Percentiles rank a stretch among this genome's conserved stretches.
Conservation (phyloP, 495 filamentous ascomycete genomes). For the Penicillium goetzii region DNA sequence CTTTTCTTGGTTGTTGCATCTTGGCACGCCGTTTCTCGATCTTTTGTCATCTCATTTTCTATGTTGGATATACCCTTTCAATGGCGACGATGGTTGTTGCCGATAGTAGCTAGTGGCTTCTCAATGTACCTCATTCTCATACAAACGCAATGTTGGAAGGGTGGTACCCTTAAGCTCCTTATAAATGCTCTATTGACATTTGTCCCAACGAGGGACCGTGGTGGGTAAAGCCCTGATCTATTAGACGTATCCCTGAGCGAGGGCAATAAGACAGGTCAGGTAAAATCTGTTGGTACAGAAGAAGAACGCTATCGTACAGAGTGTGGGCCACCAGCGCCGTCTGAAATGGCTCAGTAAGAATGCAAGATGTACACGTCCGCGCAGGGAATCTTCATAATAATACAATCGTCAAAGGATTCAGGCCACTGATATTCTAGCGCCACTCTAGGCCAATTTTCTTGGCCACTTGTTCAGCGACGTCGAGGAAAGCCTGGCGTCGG, state of each 20-base stretch:
- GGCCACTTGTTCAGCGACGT: slow-evolving; percentile 66
- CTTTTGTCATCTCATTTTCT: neutral
- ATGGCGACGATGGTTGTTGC: neutral
- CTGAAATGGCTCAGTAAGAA: neutral
- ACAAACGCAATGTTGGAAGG: neutral
- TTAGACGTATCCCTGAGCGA: neutral
- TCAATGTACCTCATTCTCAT: neutral
- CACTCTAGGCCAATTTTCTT: slow-evolving; percentile 50
- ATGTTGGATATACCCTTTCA: slow-evolving; percentile 25
- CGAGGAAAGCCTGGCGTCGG: slow-evolving; percentile 70
- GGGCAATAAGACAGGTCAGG: neutral
- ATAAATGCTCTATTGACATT: neutral
- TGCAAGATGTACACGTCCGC: neutral
- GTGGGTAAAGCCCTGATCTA: neutral
- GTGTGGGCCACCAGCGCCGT: neutral
- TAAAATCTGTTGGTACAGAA: neutral
- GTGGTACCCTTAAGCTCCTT: neutral
- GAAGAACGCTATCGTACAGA: neutral
- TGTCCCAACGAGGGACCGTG: neutral
- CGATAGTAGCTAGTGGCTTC: neutral
- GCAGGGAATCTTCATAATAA: slow-evolving; percentile 7
- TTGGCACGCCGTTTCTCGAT: neutral
- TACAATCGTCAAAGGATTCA: neutral
- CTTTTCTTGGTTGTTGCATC: neutral
- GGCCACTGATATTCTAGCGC: slow-evolving; percentile 21